phyloP scores from a whole-genome alignment of 2,329 filamentous ascomycete genomes.

The Phoma herbarum region DNA sequence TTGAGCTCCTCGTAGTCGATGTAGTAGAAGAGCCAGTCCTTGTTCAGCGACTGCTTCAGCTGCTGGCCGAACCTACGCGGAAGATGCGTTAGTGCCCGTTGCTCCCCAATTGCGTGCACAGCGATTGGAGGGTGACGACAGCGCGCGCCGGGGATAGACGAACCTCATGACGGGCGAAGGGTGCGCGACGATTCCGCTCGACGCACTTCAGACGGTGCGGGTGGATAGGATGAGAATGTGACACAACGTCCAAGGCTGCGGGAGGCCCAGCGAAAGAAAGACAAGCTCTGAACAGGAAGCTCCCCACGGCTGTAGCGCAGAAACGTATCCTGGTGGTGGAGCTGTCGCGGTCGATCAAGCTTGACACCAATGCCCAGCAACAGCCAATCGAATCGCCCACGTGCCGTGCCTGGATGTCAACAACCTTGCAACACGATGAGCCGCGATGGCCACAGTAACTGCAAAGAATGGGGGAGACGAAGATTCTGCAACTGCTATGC shows the following conservation, averaged over 20 bases:
- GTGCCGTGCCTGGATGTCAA: slow-evolving; percentile 22
- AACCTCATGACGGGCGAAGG: slow-evolving; percentile 40
- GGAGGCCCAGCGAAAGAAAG: slow-evolving; percentile 16
- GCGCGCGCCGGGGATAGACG: slow-evolving; percentile 22
- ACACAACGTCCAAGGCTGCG: slow-evolving; percentile 17
- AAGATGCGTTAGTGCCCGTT: slow-evolving; percentile 38
- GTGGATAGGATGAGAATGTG: slow-evolving; percentile 16
- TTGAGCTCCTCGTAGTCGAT: slow-evolving; percentile 97
- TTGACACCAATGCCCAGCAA: slow-evolving; percentile 20
- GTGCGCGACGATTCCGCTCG: slow-evolving; percentile 8
- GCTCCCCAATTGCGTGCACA: slow-evolving; percentile 29
- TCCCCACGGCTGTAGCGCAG: slow-evolving; percentile 21
- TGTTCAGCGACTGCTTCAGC: slow-evolving; percentile 92
- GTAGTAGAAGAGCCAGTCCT: slow-evolving; percentile 98
- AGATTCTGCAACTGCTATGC: not conserved
- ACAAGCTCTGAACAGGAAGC: slow-evolving; percentile 14
- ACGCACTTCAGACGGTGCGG: slow-evolving; percentile 18
- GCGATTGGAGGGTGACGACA: slow-evolving; percentile 26
- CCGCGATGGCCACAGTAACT: slow-evolving; percentile 1
- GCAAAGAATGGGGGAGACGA: not conserved
- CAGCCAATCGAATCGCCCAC: slow-evolving; percentile 33
- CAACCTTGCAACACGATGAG: slow-evolving; percentile 11
- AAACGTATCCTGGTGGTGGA: slow-evolving; percentile 22
- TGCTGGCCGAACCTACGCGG: slow-evolving; percentile 85
- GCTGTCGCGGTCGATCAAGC: slow-evolving; percentile 24